Conservation (phyloP, 441 rosid species). For the Biscutella laevigata region DNA sequence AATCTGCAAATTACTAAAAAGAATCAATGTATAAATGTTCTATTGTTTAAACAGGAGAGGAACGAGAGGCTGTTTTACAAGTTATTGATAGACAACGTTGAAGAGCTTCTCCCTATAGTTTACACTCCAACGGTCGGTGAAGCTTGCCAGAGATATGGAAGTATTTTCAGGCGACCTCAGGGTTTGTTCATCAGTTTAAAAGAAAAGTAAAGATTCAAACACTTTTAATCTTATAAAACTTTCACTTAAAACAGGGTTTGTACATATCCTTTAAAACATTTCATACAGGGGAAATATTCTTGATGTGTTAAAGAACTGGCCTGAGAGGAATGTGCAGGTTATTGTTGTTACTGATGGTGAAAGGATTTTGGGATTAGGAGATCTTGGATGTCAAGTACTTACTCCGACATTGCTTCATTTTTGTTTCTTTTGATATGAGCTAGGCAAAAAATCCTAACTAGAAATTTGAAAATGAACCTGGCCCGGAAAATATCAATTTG, state of each 20-base stretch:
- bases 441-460: no score
- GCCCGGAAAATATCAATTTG: no score
- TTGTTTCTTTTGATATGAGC: not conserved
- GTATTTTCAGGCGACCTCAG: constrained; percentile 76
- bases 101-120: constrained; percentile 78
- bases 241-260: no score
- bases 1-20: no score
- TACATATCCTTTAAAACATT: no score
- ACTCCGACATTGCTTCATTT: not conserved
- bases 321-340: constrained; percentile 67
- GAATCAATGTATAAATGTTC: no score
- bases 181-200: constrained; percentile 75
- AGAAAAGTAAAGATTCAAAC: constrained; percentile 40
- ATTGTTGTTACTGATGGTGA: constrained; percentile 92
- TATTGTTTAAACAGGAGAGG: constrained; percentile 47
- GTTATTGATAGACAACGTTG: constrained; percentile 73
- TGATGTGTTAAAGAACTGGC: constrained; percentile 87
- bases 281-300: constrained; percentile 52
- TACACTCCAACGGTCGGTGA: constrained; percentile 93
- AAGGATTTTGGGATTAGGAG: constrained; percentile 84
- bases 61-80: constrained; percentile 80
- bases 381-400: constrained; percentile 89
- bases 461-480: no score
- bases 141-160: constrained; percentile 79
- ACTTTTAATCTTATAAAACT: not conserved